Conservation (phyloP, 768 basidiomycete genomes). For the Leccinum boreale region DNA sequence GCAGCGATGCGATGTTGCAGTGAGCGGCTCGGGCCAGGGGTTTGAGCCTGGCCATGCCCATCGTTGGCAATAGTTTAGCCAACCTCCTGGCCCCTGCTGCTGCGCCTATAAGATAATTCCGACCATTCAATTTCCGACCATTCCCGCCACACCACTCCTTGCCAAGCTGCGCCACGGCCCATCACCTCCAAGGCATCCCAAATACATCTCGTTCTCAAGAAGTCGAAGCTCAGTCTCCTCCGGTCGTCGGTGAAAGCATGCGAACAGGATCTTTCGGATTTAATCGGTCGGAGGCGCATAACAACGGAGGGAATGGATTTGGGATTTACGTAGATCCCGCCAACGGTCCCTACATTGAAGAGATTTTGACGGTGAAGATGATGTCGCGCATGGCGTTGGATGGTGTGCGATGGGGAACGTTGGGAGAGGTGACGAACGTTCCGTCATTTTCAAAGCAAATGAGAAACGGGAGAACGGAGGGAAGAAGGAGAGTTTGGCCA, state of each 20-base stretch:
- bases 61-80: too few relatives aligned
- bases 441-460: conserved; percentile 28
- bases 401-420: conserved; percentile 52
- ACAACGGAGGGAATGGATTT: conserved; percentile 45
- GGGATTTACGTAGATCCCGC: conserved; percentile 70
- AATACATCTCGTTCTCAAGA: conserved; percentile 63
- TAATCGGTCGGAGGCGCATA: conserved; percentile 31
- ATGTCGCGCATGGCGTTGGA: conserved; percentile 61
- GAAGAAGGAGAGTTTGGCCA: conserved; percentile 27
- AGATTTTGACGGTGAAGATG: conserved; percentile 76
- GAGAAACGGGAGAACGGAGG: conserved; percentile 28
- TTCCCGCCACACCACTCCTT: too few relatives aligned
- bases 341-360: conserved; percentile 61
- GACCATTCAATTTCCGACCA: too few relatives aligned
- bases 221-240: conserved; percentile 58
- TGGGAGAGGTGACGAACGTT: conserved; percentile 61
- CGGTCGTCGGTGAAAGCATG: conserved; percentile 27
- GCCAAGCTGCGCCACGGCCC: too few relatives aligned
- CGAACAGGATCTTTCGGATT: conserved; percentile 53
- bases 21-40: too few relatives aligned
- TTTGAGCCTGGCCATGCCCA: too few relatives aligned
- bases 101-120: too few relatives aligned
- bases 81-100: too few relatives aligned
- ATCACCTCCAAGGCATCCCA: too few relatives aligned
- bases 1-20: too few relatives aligned